Percentiles rank a stretch among this genome's conserved stretches.
These are phyloP conservation scores for Strigomonas galati DNA, from an alignment of 208 protist species.

Conservation along the genomic window DNA sequence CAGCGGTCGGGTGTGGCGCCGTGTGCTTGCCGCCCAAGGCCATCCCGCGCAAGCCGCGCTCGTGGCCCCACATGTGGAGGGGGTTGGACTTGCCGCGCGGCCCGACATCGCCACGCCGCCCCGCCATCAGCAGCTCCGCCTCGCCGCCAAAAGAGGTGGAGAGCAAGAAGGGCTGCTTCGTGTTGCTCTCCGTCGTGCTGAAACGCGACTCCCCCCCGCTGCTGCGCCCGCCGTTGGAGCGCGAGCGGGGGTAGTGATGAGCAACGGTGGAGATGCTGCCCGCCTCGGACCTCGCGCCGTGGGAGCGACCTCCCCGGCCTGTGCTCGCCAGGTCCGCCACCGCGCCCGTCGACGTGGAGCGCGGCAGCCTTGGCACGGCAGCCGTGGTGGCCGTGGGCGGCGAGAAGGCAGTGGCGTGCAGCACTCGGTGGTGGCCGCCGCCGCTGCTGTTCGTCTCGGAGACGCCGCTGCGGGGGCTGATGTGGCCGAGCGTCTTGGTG, in stretches of 20 bases:
- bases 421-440: neutral
- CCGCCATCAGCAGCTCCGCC: conserved; percentile 9
- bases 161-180: neutral
- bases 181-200: too few species aligned
- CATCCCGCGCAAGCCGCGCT: conserved; percentile 22
- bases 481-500: neutral
- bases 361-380: too few species aligned
- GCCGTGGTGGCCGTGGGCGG: neutral
- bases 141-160: neutral
- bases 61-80: conserved; percentile 35
- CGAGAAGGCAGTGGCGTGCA: neutral
- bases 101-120: conserved; percentile 13
- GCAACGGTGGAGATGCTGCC: too few species aligned
- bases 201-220: too few species aligned
- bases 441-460: neutral
- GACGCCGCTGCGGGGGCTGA: neutral
- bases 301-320: too few species aligned
- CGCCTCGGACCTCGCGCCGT: too few species aligned
- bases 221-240: too few species aligned
- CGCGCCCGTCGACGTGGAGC: too few species aligned
- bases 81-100: conserved; percentile 24
- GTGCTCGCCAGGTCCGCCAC: too few species aligned
- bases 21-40: conserved; percentile 29
- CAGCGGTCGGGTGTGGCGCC: too few species aligned
- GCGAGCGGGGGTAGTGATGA: too few species aligned